Evolutionary conservation across 2,329 filamentous ascomycete species (phyloP), one percentile per base, ranked within the genome.

Genomic region (Zelopaecilomyces penicillatus): DNA sequence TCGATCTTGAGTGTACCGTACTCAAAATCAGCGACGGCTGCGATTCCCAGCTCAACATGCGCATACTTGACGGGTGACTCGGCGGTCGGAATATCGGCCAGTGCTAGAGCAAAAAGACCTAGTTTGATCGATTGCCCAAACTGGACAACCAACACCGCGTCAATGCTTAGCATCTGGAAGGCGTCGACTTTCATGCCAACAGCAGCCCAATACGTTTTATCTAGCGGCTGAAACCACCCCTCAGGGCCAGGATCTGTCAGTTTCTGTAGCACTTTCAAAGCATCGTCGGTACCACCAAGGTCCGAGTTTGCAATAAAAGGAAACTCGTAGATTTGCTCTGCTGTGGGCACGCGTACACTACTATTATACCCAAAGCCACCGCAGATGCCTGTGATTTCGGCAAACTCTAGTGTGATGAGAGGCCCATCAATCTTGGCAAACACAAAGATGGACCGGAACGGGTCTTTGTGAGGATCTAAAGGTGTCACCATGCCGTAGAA

Each of bases 361-460:
- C 12, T 19, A 27, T 38, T 38, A 27, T 12, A n/a, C 5, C 36
- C 36, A n/a, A 38, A n/a, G n/a, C 36, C 36, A 27, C 36, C 36
- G 26, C 11, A 12, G 36, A 38, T 9, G 2, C 36, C 36, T 27
- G 11, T 10, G 26, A 38, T 26, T 6, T 12, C 11, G 6, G 12
- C 36, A 26, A 38, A 38, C 5, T 26, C n/a, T 5, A 38, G 9
- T 5, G 36, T 12, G 36, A 38, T 12, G 36, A 38, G 36, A 7
- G 36, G 36, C 10, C 36, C 36, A 5, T 27, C 6, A 11, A 38
- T 12, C 26, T 26, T 26, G 36, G 56, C 62, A 46, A 61, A 70
- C 0, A 70, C 52, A 43, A 70, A 70, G 1, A 64, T 53, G 6
- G 54, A 57, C 8, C 49, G 58, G 50, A 58, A 64, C 4, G 47